A percentile compares a stretch with the other conserved stretches of the same genome.
Evolutionary conservation across 495 filamentous ascomycete genomes (phyloP).

Genomic region (Penicilliopsis zonata): DNA sequence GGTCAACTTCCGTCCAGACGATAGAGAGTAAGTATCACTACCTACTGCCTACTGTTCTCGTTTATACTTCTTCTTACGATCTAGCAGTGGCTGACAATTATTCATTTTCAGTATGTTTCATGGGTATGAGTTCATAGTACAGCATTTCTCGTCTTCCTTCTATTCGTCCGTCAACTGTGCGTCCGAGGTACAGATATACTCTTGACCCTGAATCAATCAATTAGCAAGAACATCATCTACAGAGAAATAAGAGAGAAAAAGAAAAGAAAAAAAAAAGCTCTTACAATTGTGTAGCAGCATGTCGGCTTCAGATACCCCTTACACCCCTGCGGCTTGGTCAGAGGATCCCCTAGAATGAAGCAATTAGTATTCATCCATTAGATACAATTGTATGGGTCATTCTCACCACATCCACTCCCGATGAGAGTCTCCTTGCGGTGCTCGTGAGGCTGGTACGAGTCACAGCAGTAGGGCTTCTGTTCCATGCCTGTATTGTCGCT

Average conservation of each 20-base stretch:
- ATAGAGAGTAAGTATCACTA: no score
- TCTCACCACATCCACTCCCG: conserved; percentile 16
- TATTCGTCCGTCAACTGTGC: conserved; percentile 8
- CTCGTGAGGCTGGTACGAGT: conserved; percentile 11
- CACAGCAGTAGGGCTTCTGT: conserved; percentile 29
- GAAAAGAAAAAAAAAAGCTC: conserved; percentile 1
- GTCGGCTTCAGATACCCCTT: conserved; percentile 1
- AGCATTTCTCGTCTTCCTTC: conserved; percentile 4
- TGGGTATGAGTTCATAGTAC: no score
- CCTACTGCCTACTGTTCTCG: no score
- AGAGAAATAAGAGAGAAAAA: not conserved
- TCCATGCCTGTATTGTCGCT: conserved; percentile 21
- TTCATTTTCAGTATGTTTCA: no score
- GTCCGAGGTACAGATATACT: conserved; percentile 17
- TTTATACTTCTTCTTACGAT: no score
- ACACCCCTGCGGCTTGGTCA: conserved; percentile 1
- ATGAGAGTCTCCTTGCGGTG: conserved; percentile 13
- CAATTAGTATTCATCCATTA: not conserved
- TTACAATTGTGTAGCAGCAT: conserved; percentile 6
- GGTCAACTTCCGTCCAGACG: no score
- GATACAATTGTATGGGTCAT: not conserved
- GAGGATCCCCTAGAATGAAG: conserved; percentile 2
- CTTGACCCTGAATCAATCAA: not conserved
- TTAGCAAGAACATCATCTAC: not conserved
- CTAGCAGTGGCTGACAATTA: no score